A percentile compares a stretch with the other conserved stretches of the same genome.
These are phyloP conservation scores for Excoecaria cochinchinensis DNA, from an alignment of 345 rosid species.

Conservation along the genomic window DNA sequence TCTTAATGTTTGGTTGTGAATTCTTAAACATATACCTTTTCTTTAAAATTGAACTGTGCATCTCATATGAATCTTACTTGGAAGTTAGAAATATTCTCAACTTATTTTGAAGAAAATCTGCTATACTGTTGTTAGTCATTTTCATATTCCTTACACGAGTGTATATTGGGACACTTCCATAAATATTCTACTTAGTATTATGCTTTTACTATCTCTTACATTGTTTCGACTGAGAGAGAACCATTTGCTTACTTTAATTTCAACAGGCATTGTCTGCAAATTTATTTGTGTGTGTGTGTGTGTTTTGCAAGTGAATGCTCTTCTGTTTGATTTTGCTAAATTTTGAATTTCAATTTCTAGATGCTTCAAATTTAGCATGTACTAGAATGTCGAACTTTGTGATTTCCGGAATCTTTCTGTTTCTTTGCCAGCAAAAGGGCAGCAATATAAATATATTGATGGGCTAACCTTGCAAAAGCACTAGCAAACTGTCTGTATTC, in stretches of 20 bases:
- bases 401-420: not conserved
- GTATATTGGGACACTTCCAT: not conserved
- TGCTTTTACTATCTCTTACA: not conserved
- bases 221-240: not conserved
- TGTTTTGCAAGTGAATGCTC: not conserved
- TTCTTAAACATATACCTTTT: not conserved
- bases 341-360: not conserved
- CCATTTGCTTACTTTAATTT: not conserved
- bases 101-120: not conserved
- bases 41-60: not conserved
- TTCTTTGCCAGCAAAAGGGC: not conserved
- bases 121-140: not conserved
- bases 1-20: not conserved
- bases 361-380: not conserved
- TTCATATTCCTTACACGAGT: not conserved
- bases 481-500: constrained; percentile 98
- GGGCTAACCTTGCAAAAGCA: constrained; percentile 88
- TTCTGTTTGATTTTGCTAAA: not conserved
- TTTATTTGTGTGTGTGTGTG: no score
- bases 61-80: not conserved
- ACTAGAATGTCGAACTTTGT: not conserved
- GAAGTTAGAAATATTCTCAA: not conserved
- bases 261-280: not conserved
- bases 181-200: not conserved
- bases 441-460: constrained; percentile 6